Percentiles rank a stretch among this genome's conserved stretches.
phyloP scores from a whole-genome alignment of 2,329 filamentous ascomycete species.

The Fusarium papillatum region DNA sequence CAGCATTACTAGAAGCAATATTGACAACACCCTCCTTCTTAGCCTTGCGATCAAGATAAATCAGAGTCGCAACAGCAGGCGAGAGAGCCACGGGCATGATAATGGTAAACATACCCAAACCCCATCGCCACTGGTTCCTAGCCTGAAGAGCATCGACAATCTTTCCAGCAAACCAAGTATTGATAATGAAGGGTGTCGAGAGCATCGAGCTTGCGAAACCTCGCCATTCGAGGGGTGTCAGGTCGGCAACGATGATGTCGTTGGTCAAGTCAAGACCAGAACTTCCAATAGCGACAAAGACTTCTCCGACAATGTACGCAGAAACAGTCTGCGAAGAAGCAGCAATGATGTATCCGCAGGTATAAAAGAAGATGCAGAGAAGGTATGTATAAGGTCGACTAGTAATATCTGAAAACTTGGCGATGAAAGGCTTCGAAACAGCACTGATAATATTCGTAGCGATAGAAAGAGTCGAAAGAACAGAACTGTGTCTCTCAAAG shows the following conservation, averaged over 20 bases:
- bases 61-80: conserved; percentile 66
- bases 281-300: conserved; percentile 71
- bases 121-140: conserved; percentile 53
- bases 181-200: conserved; percentile 51
- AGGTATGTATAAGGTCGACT: conserved; percentile 73
- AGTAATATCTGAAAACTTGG: conserved; percentile 73
- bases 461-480: conserved; percentile 45
- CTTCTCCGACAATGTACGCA: conserved; percentile 65
- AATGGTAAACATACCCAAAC: conserved; percentile 72
- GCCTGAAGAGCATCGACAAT: conserved; percentile 55
- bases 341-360: conserved; percentile 69
- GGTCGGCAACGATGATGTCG: conserved; percentile 74
- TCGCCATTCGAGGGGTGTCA: conserved; percentile 62
- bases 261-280: conserved; percentile 72
- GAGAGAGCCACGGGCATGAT: conserved; percentile 68
- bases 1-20: conserved; percentile 50
- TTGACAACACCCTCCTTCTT: conserved; percentile 61
- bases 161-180: conserved; percentile 55
- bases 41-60: conserved; percentile 70
- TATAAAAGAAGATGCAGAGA: conserved; percentile 66
- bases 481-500: conserved; percentile 45
- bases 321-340: conserved; percentile 66
- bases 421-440: conserved; percentile 71
- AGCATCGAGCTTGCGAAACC: conserved; percentile 49
- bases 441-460: conserved; percentile 58